Conservation (phyloP, 805 yeast species). For the Metschnikowia dekortorum region DNA sequence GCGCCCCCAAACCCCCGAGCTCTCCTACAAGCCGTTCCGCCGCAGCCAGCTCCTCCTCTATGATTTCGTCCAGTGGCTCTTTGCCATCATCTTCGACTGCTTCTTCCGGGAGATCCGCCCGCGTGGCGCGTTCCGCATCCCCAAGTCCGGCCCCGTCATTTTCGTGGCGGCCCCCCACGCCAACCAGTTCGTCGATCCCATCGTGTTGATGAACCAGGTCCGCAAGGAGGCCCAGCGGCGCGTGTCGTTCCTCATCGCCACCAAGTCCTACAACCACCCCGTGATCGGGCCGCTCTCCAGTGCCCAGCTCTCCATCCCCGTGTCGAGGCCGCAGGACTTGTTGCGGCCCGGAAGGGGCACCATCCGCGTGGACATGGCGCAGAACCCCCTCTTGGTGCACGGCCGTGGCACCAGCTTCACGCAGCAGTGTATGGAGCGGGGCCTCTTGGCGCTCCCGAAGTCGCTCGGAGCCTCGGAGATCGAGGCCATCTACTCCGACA, state of each 20-base stretch:
- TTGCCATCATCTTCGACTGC: constrained; percentile 48
- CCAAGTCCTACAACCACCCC: constrained; percentile 58
- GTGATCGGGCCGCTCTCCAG: constrained; percentile 76
- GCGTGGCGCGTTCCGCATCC: constrained; percentile 76
- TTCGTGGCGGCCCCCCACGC: constrained; percentile 98
- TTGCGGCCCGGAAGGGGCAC: constrained; percentile 63
- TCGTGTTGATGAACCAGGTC: constrained; percentile 79
- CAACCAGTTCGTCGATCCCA: constrained; percentile 83
- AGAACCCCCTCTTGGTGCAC: constrained; percentile 48
- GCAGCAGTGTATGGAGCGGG: constrained; percentile 55
- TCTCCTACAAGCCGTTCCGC: constrained; percentile 14
- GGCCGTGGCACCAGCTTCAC: constrained; percentile 71
- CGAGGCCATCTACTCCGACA: constrained; percentile 62
- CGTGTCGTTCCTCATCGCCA: constrained; percentile 82
- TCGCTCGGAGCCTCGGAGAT: constrained; percentile 75
- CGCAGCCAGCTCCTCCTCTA: constrained; percentile 26
- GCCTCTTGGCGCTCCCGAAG: constrained; percentile 72
- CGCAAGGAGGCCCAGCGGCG: constrained; percentile 62
- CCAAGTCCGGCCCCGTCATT: constrained; percentile 74
- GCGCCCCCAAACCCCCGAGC: background rate
- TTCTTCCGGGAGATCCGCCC: constrained; percentile 88
- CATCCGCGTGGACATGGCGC: constrained; percentile 49
- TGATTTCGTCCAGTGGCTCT: constrained; percentile 50
- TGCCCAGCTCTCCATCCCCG: constrained; percentile 82
- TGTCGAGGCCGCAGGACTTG: constrained; percentile 87